These are phyloP conservation scores for Geotrichum candidum DNA, from an alignment of 1,139 yeast genomes.

Conservation along the genomic window DNA sequence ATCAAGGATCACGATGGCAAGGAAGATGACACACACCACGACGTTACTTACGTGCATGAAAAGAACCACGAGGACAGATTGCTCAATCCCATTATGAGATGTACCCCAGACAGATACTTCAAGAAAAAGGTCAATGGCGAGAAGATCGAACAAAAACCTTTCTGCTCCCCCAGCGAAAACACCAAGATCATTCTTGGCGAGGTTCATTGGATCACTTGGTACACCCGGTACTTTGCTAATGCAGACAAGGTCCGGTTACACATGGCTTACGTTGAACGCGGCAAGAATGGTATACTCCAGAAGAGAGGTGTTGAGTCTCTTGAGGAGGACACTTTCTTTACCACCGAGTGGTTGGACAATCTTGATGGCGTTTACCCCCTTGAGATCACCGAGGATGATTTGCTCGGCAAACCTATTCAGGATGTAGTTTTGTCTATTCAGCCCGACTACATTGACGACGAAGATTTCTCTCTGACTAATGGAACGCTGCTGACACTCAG, in stretches of 20 bases:
- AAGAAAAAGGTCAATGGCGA: constrained; percentile 58
- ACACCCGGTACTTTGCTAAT: constrained; percentile 50
- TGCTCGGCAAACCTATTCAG: constrained; percentile 45
- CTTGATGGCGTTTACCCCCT: constrained; percentile 60
- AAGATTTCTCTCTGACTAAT: constrained; percentile 46
- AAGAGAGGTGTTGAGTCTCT: constrained; percentile 30
- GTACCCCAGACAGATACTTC: constrained; percentile 71
- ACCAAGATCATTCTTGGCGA: constrained; percentile 49
- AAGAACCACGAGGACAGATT: constrained; percentile 43
- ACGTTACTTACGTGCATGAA: constrained; percentile 53
- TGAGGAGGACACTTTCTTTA: constrained; percentile 47
- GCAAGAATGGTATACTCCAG: constrained; percentile 42
- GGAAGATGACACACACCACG: constrained; percentile 32
- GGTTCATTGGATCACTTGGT: constrained; percentile 79
- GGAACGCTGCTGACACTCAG: constrained; percentile 53
- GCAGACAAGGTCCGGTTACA: constrained; percentile 58
- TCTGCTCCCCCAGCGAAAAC: constrained; percentile 72
- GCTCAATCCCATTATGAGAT: constrained; percentile 72
- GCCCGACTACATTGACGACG: constrained; percentile 60
- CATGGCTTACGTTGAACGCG: constrained; percentile 57
- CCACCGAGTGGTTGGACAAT: constrained; percentile 66
- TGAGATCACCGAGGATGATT: constrained; percentile 56
- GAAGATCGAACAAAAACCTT: constrained; percentile 54
- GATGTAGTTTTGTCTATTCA: constrained; percentile 59
- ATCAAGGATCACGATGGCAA: constrained; percentile 20